Base-by-base conservation (phyloP, 202 grass and related monocot species). In the Panicum hallii region DNA sequence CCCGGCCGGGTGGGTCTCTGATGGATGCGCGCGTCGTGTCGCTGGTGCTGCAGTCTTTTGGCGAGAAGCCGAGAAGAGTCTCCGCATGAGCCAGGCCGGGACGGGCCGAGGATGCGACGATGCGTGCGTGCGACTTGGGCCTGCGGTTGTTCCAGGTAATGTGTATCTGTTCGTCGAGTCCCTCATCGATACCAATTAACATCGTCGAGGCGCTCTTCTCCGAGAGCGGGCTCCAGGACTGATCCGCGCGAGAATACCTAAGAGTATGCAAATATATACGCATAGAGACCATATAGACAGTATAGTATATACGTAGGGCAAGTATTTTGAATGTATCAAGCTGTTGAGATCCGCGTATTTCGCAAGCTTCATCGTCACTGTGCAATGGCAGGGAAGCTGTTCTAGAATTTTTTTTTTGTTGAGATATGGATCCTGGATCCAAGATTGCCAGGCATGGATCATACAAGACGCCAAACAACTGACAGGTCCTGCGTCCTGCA, bases 181-280 rank as follows among this genome's bases (percentile, higher is more conserved):
- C 12, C 82, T 99, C 86, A 94, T 99, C 89, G 96, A 26, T 26
- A 26, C 26, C 26, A 26, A 26, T 96, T 81, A 99, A 92, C 88
- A 75, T 99, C 78, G 97, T 96, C 19, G 97, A 99, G 77, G 97
- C 90, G 42, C 79, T 99, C 70, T 99, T 99, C 85, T 92, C 86
- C 72, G 97, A 96, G 61, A 55, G 72, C 67, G 91, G 94, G 67
- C 82, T 90, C 41, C 89, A 80, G 38, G 91, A 99, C 54, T 99
- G 97, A 93, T 92, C 97, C 67, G 97, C 34, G 93, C 0, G 26
- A 26, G 26, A 26, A 26, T 26, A 95, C 56, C 23, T 81, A 16
- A 96, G 10, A 84, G 15, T 5, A 26, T 12, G 42, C 23, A 48
- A 6, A 16, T 13, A 23, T n/a, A 10, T 43, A 53, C 4, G 10